A percentile compares a stretch with the other conserved stretches of the same genome.
Evolutionary conservation across 1,284 basidiomycete genomes (phyloP).

Genomic region (Malassezia brasiliensis): DNA sequence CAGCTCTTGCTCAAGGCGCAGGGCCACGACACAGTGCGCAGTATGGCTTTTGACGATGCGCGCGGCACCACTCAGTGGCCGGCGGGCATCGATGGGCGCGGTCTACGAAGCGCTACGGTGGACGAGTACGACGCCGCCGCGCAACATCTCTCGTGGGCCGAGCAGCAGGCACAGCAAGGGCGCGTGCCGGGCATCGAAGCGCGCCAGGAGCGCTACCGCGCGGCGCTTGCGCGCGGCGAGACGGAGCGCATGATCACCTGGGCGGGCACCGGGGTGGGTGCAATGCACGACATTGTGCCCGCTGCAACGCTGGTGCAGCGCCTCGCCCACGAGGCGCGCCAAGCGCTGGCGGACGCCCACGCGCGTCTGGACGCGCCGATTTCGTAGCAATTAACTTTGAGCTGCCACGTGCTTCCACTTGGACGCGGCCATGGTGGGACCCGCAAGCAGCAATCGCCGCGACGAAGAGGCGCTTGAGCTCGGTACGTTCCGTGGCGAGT

Average conservation of each 20-base stretch:
- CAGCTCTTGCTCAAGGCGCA: slow-evolving; percentile 24
- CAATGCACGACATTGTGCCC: slow-evolving; percentile 24
- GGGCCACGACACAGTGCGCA: slow-evolving; percentile 27
- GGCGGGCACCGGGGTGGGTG: slow-evolving; percentile 41
- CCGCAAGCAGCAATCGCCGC: neutral
- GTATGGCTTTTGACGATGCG: slow-evolving; percentile 42
- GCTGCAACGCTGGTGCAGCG: slow-evolving; percentile 25
- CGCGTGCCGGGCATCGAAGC: slow-evolving; percentile 15
- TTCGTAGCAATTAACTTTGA: neutral
- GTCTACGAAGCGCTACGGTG: slow-evolving; percentile 33
- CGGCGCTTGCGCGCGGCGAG: slow-evolving; percentile 30
- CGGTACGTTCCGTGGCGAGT: neutral
- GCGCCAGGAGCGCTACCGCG: slow-evolving; percentile 31
- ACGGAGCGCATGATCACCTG: slow-evolving; percentile 35
- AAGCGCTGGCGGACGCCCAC: neutral
- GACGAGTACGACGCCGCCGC: slow-evolving; percentile 31
- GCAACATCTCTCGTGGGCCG: neutral
- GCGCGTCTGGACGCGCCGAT: neutral
- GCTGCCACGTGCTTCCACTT: neutral
- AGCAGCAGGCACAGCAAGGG: slow-evolving; percentile 11
- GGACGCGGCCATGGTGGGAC: neutral
- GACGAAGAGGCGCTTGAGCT: slow-evolving; percentile 15
- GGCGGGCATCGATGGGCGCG: slow-evolving; percentile 37
- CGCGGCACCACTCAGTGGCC: slow-evolving; percentile 43
- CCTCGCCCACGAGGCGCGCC: neutral